Evolutionary conservation across 2,329 filamentous ascomycete genomes (phyloP), one percentile per base, ranked within the genome.

Genomic region (Clonostachys rhizophaga): DNA sequence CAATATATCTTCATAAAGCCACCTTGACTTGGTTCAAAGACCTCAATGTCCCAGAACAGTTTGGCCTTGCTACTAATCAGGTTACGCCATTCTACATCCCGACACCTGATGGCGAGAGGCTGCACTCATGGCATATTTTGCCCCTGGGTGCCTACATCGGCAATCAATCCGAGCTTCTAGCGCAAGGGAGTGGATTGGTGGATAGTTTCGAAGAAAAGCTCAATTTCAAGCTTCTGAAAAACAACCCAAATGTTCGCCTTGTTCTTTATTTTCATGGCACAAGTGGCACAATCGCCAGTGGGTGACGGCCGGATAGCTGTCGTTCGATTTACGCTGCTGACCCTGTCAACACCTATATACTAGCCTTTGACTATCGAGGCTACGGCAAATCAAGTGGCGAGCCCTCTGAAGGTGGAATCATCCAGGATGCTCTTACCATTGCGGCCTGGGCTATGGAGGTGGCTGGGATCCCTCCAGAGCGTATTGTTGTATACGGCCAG

Each of bases 111-210:
- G 76, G 80, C 35, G 81, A 87, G 59, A 79, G 68, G 0, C 65
- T 91, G 5, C 87, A 87, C 57, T 85, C 83, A 40, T 91, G 87
- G 87, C 87, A 91, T 61, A 74, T 91, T 40, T 67, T 90, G n/a
- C 87, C 87, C 0, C 62, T 87, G 2, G 79, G 79, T 49, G 65
- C 87, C 2, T 90, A 88, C 59, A 33, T 49, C 8, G 14, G 33
- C 46, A 71, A 87, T 54, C 79, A 87, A 56, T 59, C 50, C 10
- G 46, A 46, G 2, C 16, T 58, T 9, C 68, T 62, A 65, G 73
- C 4, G 8, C 47, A 51, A 30, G 50, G 45, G 3, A 18, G 18
- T 35, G 64, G 63, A 2, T 55, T 63, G 35, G 57, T 58, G 7
- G 43, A 49, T 1, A 60, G 72, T 51, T 59, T 75, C 46, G 66